Base-by-base conservation (phyloP, 2,329 filamentous ascomycete species). In the Ophiostoma tasmaniense region DNA sequence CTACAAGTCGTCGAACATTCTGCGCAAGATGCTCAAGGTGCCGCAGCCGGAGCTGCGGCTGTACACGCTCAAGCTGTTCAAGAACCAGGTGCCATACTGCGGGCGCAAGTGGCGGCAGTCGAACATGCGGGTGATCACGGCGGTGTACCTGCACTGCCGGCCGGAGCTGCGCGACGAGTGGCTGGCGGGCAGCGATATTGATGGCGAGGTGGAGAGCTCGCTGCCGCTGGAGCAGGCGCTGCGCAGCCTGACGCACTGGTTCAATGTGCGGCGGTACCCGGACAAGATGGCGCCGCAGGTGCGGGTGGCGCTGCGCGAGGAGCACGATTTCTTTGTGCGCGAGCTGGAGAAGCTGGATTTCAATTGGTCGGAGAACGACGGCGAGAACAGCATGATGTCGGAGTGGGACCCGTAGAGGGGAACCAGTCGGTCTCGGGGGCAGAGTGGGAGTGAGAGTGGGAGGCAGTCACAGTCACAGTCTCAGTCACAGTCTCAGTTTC, bases 101-200 rank as follows among this genome's bases (percentile, higher is more conserved):
- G 94, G 95, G 28, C 89, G 95, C 61, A 99, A 99, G 81, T 99
- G 95, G 95, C 89, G 95, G 17, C 95, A 98, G 80, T 89, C 89
- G 74, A 98, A 99, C 79, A 99, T 99, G 95, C 91, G 94, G 68
- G 93, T 98, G 75, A 99, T 99, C 76, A 99, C 95, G 0, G 93
- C 93, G 3, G 92, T 99, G 1, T 99, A 97, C 78, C 83, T 99
- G 66, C 92, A 97, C 79, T 97, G 94, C 76, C 86, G 93, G 8
- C 94, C 94, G 0, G 94, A 98, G 77, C 83, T 99, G 64, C 86
- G 94, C 37, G 95, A 99, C 76, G 95, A 97, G 79, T 98, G 95
- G 94, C 84, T 98, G 0, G 89, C 91, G 0, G 94, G 94, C 5
- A 90, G 90, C 71, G 93, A 97, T 76, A 89, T 98, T 1, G 95